These are phyloP conservation scores for Colletotrichum graminicola DNA, from an alignment of 2,329 filamentous ascomycete species.

Conservation along the genomic window DNA sequence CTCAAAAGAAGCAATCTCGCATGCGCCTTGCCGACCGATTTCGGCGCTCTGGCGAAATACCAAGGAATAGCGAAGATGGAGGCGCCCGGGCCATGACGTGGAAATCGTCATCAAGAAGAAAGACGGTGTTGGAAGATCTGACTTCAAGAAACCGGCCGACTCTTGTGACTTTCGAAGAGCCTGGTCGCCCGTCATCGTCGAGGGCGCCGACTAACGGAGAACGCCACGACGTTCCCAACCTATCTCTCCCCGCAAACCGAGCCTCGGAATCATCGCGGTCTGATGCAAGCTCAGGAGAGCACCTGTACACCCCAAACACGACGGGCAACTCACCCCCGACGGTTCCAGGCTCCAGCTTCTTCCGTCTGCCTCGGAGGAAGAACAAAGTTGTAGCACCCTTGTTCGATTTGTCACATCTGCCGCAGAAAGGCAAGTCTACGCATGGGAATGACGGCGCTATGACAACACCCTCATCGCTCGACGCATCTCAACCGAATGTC, in stretches of 20 bases:
- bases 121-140: constrained; percentile 46
- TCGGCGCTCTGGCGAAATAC: constrained; percentile 64
- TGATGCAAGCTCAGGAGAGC: constrained; percentile 83
- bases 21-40: constrained; percentile 66
- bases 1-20: constrained; percentile 68
- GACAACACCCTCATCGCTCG: constrained; percentile 60
- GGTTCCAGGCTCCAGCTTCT: constrained; percentile 78
- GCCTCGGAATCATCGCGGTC: constrained; percentile 84
- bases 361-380: constrained; percentile 81
- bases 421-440: constrained; percentile 72
- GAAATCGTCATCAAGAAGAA: constrained; percentile 57
- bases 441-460: constrained; percentile 48
- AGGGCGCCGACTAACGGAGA: constrained; percentile 47
- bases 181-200: constrained; percentile 59
- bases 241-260: constrained; percentile 30
- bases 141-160: constrained; percentile 49
- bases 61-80: constrained; percentile 48
- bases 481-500: constrained; percentile 37
- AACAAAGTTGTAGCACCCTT: constrained; percentile 80
- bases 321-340: constrained; percentile 62
- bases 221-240: constrained; percentile 23
- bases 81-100: constrained; percentile 43
- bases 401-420: constrained; percentile 89
- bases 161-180: constrained; percentile 67
- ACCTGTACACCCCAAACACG: constrained; percentile 71